phyloP scores from a whole-genome alignment of 2,329 filamentous ascomycete species.

The Aspergillus ochraceoroseus region DNA sequence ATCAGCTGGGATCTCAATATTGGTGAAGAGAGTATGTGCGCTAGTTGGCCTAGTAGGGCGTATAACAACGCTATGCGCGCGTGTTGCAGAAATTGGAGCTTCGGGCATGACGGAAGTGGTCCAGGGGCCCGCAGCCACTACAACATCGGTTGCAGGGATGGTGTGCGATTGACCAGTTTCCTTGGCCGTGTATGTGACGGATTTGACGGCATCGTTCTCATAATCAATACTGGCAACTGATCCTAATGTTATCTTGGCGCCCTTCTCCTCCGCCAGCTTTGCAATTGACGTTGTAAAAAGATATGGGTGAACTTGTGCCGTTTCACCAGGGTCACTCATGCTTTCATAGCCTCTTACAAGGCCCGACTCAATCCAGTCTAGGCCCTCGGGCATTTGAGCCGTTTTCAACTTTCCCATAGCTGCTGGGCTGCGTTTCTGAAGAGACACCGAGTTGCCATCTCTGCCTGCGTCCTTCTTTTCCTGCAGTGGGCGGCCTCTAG shows the following conservation, averaged over 20 bases:
- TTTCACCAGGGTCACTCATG: conserved; percentile 77
- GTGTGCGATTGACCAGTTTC: conserved; percentile 46
- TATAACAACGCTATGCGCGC: conserved; percentile 61
- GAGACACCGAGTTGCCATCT: conserved; percentile 43
- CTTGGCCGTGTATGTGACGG: conserved; percentile 59
- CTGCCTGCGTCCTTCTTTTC: conserved; percentile 31
- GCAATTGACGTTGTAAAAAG: conserved; percentile 86
- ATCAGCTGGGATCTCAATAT: conserved; percentile 66
- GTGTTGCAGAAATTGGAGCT: conserved; percentile 56
- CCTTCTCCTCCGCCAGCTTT: conserved; percentile 64
- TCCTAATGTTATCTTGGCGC: conserved; percentile 62
- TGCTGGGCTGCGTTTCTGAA: conserved; percentile 54
- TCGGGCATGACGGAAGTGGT: conserved; percentile 50
- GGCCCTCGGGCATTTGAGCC: conserved; percentile 64
- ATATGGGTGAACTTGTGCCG: conserved; percentile 88
- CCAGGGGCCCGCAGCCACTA: conserved; percentile 61
- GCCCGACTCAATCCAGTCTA: conserved; percentile 76
- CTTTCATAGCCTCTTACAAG: conserved; percentile 66
- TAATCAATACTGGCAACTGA: conserved; percentile 65
- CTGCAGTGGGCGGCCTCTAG: conserved; percentile 43
- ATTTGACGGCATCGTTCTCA: conserved; percentile 50
- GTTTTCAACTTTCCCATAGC: conserved; percentile 50
- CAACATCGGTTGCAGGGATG: conserved; percentile 55
- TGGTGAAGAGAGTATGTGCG: conserved; percentile 63
- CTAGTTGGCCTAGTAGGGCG: conserved; percentile 50